Evolutionary conservation across 2,329 filamentous ascomycete species (phyloP), one percentile per base, ranked within the genome.

Genomic region (Diaporthe sp.): DNA sequence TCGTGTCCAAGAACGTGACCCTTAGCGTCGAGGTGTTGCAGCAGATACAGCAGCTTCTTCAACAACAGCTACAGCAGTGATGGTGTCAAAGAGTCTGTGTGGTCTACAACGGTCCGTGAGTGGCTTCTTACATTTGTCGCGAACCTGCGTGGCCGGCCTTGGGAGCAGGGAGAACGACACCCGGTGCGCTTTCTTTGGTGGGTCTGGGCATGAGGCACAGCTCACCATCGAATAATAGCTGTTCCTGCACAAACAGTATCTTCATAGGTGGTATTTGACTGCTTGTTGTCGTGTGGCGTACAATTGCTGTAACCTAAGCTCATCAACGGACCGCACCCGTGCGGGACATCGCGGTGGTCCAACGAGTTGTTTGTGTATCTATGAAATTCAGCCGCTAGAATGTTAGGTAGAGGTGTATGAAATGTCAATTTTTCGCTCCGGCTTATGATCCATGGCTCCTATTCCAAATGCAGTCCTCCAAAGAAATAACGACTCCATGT

Each of bases 41-140:
- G 39, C 68, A 60, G 39, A 49, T 71, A 25, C 68, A 71, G 25
- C 53, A 60, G 57, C 22, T 58, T 60, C 13, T 71, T 8, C 68
- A 71, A 25, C 68, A 71, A 34, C 68, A 58, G 39, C 13, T 63
- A 25, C 55, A 37, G 20, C 55, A 58, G 20, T 58, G 20, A 58
- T 37, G 55, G n/a, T 15, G 7, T 9, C 31, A 31, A 25, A 6
- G 57, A n/a, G 22, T 4, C 5, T 22, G 34, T 12, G 15, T 61
- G 22, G 34, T 12, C 34, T 25, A 25, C 22, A 9, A 17, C 1
- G 3, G 8, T 61, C 3, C 12, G 34, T 9, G 0, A 9, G 5
- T 39, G 4, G 12, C 7, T 25, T 42, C 9, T 58, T 4, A n/a
- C 34, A 2, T 22, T 13, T 7, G 5, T 37, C 10, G 31, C 20